Percentiles rank a stretch among this genome's conserved stretches.
Conservation (phyloP, 768 basidiomycete species). For the Termitomyces eurrhizus region DNA sequence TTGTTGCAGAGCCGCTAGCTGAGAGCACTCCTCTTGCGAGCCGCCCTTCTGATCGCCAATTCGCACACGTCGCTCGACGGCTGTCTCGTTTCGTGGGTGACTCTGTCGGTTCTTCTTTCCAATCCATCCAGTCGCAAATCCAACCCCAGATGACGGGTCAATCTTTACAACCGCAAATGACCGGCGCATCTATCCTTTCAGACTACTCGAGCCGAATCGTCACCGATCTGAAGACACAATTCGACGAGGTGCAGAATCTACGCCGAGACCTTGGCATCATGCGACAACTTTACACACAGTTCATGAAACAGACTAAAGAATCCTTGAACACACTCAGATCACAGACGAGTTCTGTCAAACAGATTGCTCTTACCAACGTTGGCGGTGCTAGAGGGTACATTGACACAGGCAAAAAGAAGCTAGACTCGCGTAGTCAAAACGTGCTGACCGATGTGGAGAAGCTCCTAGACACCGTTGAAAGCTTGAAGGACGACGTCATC, state of each 20-base stretch:
- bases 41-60: slow-evolving; percentile 74
- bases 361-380: slow-evolving; percentile 77
- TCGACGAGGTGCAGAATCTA: slow-evolving; percentile 92
- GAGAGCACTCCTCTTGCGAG: slow-evolving; percentile 62
- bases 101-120: slow-evolving; percentile 22
- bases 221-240: slow-evolving; percentile 83
- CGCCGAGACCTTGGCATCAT: slow-evolving; percentile 91
- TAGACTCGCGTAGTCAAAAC: slow-evolving; percentile 88
- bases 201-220: slow-evolving; percentile 75
- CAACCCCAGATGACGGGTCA: slow-evolving; percentile 66
- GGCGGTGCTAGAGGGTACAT: slow-evolving; percentile 87
- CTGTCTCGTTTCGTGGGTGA: slow-evolving; percentile 68
- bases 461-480: slow-evolving; percentile 87
- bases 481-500: slow-evolving; percentile 85
- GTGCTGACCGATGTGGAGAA: slow-evolving; percentile 91
- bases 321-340: slow-evolving; percentile 72
- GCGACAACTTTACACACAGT: slow-evolving; percentile 93
- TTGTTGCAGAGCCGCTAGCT: slow-evolving; percentile 51
- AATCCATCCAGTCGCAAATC: slow-evolving; percentile 30
- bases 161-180: slow-evolving; percentile 67
- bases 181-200: slow-evolving; percentile 69
- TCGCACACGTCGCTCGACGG: slow-evolving; percentile 68
- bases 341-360: slow-evolving; percentile 86
- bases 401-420: slow-evolving; percentile 85
- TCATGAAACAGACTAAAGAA: slow-evolving; percentile 88